A percentile compares a stretch with the other conserved stretches of the same genome.
phyloP scores from a whole-genome alignment of 805 yeast species.

The Schizosaccharomyces japonicus region DNA sequence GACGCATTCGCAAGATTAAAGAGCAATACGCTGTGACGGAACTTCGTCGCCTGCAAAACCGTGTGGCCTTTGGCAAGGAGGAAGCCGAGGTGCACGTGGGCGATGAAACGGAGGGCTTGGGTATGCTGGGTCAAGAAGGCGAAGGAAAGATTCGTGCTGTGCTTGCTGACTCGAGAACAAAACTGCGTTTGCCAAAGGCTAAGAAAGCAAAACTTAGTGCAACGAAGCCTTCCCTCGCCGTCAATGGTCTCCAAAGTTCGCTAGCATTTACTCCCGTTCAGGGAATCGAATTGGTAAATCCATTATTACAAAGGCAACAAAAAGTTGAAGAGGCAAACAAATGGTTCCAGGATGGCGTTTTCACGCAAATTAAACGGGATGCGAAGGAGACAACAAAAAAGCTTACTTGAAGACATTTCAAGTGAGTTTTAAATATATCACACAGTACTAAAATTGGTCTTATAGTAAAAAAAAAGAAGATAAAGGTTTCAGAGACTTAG shows the following conservation, averaged over 20 bases:
- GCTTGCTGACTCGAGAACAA: conserved; percentile 23
- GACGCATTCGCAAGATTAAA: conserved; percentile 52
- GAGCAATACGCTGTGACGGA: conserved; percentile 65
- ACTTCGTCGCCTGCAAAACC: conserved; percentile 57
- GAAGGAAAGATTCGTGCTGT: conserved; percentile 12
- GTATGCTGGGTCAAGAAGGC: conserved; percentile 28
- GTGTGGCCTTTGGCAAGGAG: conserved; percentile 56
- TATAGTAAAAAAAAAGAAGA: neutral
- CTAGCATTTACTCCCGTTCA: conserved; percentile 12
- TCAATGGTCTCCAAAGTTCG: conserved; percentile 11
- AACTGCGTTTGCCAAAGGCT: conserved; percentile 36
- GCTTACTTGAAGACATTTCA: neutral
- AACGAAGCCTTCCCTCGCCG: neutral
- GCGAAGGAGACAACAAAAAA: neutral
- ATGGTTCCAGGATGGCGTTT: conserved; percentile 13
- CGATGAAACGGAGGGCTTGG: conserved; percentile 56
- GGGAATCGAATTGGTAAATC: conserved; percentile 14
- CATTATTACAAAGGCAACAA: conserved; percentile 6
- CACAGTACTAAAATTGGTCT: neutral
- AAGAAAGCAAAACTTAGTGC: conserved; percentile 20
- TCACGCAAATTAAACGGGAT: conserved; percentile 6
- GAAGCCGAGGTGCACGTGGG: conserved; percentile 42
- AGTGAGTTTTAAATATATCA: neutral
- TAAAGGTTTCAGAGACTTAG: neutral
- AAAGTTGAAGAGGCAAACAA: conserved; percentile 8